Base-by-base conservation (phyloP, 2,329 filamentous ascomycete species). In the Didymella keratinophila region DNA sequence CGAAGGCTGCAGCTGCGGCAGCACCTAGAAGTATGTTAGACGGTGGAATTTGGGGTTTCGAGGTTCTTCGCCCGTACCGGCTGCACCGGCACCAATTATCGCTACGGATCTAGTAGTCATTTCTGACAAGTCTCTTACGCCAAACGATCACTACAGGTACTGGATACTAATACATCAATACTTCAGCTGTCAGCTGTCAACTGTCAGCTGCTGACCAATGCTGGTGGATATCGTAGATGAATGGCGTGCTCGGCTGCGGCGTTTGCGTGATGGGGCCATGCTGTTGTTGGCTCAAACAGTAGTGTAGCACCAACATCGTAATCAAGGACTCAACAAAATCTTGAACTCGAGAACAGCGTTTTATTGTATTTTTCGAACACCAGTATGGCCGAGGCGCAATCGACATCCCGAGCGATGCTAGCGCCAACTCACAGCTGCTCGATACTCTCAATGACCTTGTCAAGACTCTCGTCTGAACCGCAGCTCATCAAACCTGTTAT, bases 381-480 rank as follows among this genome's bases (percentile, higher is more conserved):
- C 37, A 18, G 18, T n/a, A 14, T 12, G 2, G 8, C 3, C 7
- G 20, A 8, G 3, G 14, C 3, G 14, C 4, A 7, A 41, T 21
- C 16, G 3, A n/a, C 11, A 32, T 36, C n/a, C 21, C 23, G 6
- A 53, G 34, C 42, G 20, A 21, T 14, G 9, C 11, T 12, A 12
- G 18, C 3, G 44, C 30, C 16, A 7, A 16, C 12, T 67, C 59
- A 81, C 56, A 82, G 60, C 68, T 80, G 78, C 62, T 82, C 79
- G 48, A 82, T 74, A 12, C 76, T 78, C 49, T 71, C 73, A 25
- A 81, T 64, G 49, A 82, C 63, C 45, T 68, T 69, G 32, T 81
- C 78, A 16, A 82, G 62, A 16, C 61, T 61, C 56, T 59, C 65
- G 16, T 72, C 69, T 1, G 71, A 67, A 20, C 60, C 62, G 23